A percentile compares a stretch with the other conserved stretches of the same genome.
These are phyloP conservation scores for Scedosporium apiospermum DNA, from an alignment of 2,329 filamentous ascomycete species.

Conservation along the genomic window DNA sequence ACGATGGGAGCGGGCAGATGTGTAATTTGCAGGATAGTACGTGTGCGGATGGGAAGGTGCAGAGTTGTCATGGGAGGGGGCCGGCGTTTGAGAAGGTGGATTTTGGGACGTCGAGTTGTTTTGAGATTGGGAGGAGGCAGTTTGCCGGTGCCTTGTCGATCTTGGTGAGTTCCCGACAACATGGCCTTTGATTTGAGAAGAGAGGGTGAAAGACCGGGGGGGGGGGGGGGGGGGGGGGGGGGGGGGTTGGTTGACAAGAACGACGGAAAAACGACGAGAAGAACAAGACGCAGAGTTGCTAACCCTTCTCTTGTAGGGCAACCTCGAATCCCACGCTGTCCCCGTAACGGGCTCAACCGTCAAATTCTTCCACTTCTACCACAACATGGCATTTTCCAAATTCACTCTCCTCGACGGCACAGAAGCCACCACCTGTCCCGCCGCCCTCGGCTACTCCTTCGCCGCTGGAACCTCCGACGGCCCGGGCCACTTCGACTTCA, in stretches of 20 bases:
- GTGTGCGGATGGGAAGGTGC: slow-evolving; percentile 56
- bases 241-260: too few species aligned
- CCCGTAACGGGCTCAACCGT: slow-evolving; percentile 56
- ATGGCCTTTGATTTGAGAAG: too few species aligned
- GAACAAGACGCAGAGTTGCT: neutral
- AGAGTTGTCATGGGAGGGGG: slow-evolving; percentile 62
- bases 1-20: slow-evolving; percentile 62
- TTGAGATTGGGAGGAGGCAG: slow-evolving; percentile 62
- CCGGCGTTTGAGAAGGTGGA: slow-evolving; percentile 57
- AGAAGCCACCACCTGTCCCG: slow-evolving; percentile 65
- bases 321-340: slow-evolving; percentile 34
- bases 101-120: slow-evolving; percentile 64
- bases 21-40: slow-evolving; percentile 73
- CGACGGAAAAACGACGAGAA: slow-evolving; percentile 1
- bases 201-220: too few species aligned
- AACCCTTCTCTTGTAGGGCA: slow-evolving; percentile 31
- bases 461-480: slow-evolving; percentile 85
- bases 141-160: slow-evolving; percentile 44
- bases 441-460: slow-evolving; percentile 81
- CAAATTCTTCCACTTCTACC: slow-evolving; percentile 70
- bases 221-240: too few species aligned
- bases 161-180: neutral
- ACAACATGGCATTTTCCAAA: slow-evolving; percentile 64
- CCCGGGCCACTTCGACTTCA: slow-evolving; percentile 82
- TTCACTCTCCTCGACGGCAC: slow-evolving; percentile 67